These are phyloP conservation scores for Lanmaoa rubissima DNA, from an alignment of 768 basidiomycete genomes.

Conservation along the genomic window DNA sequence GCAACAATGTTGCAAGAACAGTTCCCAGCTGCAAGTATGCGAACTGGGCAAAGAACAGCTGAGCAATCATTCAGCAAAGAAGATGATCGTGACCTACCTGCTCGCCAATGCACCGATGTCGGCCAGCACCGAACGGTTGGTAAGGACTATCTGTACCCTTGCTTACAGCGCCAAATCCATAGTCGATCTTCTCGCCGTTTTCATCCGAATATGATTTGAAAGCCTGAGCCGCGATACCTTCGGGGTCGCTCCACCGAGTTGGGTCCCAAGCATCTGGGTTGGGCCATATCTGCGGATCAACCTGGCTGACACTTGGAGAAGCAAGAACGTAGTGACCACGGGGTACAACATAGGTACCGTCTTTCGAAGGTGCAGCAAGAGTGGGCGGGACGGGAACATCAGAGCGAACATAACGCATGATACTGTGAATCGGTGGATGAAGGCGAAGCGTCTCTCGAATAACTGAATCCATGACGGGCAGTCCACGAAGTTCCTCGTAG, in stretches of 20 bases:
- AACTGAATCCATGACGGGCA: slow-evolving; percentile 82
- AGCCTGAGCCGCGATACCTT: slow-evolving; percentile 79
- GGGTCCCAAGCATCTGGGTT: slow-evolving; percentile 74
- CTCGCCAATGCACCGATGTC: slow-evolving; percentile 94
- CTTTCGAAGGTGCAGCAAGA: slow-evolving; percentile 74
- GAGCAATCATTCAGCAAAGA: neutral
- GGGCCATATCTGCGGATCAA: slow-evolving; percentile 83
- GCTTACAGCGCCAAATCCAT: slow-evolving; percentile 91
- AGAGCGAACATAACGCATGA: slow-evolving; percentile 88
- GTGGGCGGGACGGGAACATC: slow-evolving; percentile 81
- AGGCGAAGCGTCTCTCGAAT: slow-evolving; percentile 92
- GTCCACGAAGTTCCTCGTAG: slow-evolving; percentile 80
- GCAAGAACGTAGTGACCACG: slow-evolving; percentile 89
- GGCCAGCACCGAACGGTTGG: slow-evolving; percentile 96
- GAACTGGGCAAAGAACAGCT: slow-evolving; percentile 50
- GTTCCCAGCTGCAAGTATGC: slow-evolving; percentile 92
- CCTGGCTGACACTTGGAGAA: slow-evolving; percentile 82
- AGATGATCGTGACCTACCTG: slow-evolving; percentile 44
- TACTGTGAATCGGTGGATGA: slow-evolving; percentile 95
- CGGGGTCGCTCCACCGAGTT: slow-evolving; percentile 78
- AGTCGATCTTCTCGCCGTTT: slow-evolving; percentile 88
- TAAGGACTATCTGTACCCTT: slow-evolving; percentile 97
- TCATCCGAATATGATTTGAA: slow-evolving; percentile 73
- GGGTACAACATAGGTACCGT: slow-evolving; percentile 79
- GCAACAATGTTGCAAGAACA: slow-evolving; percentile 75